Evolutionary conservation across 164 flowering plant genomes (phyloP), one percentile per base, ranked within the genome.

Genomic region (Tetracentron sinense): DNA sequence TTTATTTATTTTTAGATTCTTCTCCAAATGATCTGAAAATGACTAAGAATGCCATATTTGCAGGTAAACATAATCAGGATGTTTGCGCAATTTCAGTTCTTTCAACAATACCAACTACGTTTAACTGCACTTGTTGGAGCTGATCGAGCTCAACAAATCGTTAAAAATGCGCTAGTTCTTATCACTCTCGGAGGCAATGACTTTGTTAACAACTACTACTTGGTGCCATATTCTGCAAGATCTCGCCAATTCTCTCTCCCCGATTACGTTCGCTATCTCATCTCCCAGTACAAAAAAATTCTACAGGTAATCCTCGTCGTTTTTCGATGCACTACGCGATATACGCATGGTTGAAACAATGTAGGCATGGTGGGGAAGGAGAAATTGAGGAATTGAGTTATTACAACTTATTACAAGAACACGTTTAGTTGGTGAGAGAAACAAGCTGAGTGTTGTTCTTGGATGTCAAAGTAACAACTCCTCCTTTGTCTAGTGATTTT

Each of bases 171-270:
- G 0, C 82, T 89, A 1, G 75, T 77, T 26, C 79, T 89, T 51
- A 81, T 87, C 51, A 78, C 85, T 4, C 77, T 81, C 6, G 96
- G 92, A 1, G 92, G 93, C 55, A 87, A 89, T 50, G 96, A 89
- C 69, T 89, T 82, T 28, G 93, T 89, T 19, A 89, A 89, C 78
- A 89, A 89, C 82, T 89, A 87, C 69, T 89, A 66, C 70, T 56
- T 85, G 62, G 52, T 69, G 21, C 88, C 92, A 0, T 58, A 46
- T 75, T 81, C 92, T 0, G 65, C 75, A 0, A 75, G 96, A 61
- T 79, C 88, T 2, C 75, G 76, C 27, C 92, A 88, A n/a, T n/a
- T n/a, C n/a, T 2, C 77, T 4, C 69, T 88, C 27, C 82, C 82
- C 0, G 82, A 84, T 28, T 88, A 69, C 47, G 70, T 62, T 52